Evolutionary conservation across 2,329 filamentous ascomycete species (phyloP).

Genomic region (Westerdykella ornata): DNA sequence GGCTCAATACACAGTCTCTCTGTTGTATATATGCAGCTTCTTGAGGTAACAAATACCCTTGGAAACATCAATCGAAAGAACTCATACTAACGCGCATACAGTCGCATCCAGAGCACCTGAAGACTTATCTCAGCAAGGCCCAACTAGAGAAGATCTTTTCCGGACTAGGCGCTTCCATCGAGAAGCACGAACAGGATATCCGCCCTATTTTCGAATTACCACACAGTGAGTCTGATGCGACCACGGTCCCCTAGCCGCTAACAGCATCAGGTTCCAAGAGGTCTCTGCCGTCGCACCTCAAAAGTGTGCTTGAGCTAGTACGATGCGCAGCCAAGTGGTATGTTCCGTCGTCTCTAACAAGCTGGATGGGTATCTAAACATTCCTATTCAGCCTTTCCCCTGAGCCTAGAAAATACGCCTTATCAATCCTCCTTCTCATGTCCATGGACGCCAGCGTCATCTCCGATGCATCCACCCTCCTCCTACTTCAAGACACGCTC

Average conservation of each 20-base stretch:
- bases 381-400: conserved; percentile 14
- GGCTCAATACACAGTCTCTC: conserved; percentile 32
- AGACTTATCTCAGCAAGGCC: conserved; percentile 34
- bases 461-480: conserved; percentile 13
- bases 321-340: conserved; percentile 22
- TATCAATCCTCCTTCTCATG: conserved; percentile 23
- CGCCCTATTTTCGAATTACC: conserved; percentile 7
- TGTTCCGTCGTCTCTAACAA: conserved; percentile 1
- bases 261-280: conserved; percentile 6
- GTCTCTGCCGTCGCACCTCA: conserved; percentile 18
- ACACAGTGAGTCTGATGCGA: conserved; percentile 4
- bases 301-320: conserved; percentile 19
- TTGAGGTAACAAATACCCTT: conserved; percentile 13
- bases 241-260: background rate
- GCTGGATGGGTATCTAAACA: conserved; percentile 4
- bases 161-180: conserved; percentile 49
- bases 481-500: conserved; percentile 28
- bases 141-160: conserved; percentile 50
- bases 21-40: conserved; percentile 29
- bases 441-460: conserved; percentile 30
- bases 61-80: no score
- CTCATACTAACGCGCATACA: conserved; percentile 6
- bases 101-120: conserved; percentile 20
- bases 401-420: conserved; percentile 16
- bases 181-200: conserved; percentile 1